phyloP scores from a whole-genome alignment of 345 rosid species.

The Hibiscus syriacus region DNA sequence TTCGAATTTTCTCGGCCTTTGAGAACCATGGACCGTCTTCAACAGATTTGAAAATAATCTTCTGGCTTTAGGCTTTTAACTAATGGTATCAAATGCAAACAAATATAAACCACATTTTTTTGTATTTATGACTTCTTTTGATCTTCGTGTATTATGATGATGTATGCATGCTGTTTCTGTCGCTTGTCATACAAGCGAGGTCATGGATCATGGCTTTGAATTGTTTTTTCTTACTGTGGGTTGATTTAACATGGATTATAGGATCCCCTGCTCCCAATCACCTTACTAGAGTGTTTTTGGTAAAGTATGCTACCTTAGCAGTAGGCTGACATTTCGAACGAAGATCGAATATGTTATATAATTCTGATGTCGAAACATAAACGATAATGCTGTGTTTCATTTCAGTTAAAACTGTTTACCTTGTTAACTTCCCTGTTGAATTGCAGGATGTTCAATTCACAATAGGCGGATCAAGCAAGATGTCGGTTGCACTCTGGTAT shows the following conservation, averaged over 20 bases:
- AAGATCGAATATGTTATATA: not conserved
- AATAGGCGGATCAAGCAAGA: conserved; percentile 57
- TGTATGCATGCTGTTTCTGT: not conserved
- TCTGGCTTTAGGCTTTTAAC: conserved; percentile 9
- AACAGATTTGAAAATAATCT: conserved; percentile 56
- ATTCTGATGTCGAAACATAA: not conserved
- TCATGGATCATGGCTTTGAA: not conserved
- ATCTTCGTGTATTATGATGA: not conserved
- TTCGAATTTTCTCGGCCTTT: conserved; percentile 92
- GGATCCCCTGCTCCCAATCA: too few relatives aligned
- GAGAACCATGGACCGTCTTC: conserved; percentile 86
- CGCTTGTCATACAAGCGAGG: not conserved
- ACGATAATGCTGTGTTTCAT: not conserved
- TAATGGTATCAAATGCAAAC: not conserved
- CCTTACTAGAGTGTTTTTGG: not conserved
- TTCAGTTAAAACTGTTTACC: conserved; percentile 20
- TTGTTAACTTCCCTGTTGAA: conserved; percentile 4
- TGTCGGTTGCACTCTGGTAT: conserved; percentile 93
- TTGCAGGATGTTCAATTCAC: conserved; percentile 91
- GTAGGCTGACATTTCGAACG: not conserved
- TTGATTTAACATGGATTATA: too few relatives aligned
- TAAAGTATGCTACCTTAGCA: conserved; percentile 1
- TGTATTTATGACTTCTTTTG: not conserved
- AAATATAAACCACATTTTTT: not conserved
- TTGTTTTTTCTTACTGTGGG: not conserved